Evolutionary conservation across 2,329 filamentous ascomycete species (phyloP).

Genomic region (Dendryphion nanum): DNA sequence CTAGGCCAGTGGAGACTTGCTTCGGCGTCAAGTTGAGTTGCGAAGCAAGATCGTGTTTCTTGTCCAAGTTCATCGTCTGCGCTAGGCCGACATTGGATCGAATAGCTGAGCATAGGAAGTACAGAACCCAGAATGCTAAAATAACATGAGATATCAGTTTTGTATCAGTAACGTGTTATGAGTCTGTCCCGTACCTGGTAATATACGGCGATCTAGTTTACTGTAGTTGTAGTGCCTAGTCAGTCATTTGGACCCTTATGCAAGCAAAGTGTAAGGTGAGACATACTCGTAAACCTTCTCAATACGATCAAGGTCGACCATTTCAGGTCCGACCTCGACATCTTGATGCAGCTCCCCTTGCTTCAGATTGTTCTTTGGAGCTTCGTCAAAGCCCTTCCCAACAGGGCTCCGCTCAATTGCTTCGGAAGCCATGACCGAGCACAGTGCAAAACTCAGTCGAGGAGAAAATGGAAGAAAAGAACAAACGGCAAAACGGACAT

Average conservation of each 20-base stretch:
- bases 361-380: constrained; percentile 12
- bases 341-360: constrained; percentile 28
- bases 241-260: not conserved
- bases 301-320: constrained; percentile 35
- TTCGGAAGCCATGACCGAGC: constrained; percentile 20
- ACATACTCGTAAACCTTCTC: constrained; percentile 38
- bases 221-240: constrained; percentile 27
- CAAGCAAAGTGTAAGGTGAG: constrained; percentile 2
- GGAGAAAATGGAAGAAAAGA: constrained; percentile 1
- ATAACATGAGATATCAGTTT: not conserved
- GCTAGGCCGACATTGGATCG: constrained; percentile 88
- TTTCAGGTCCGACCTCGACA: constrained; percentile 28
- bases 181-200: constrained; percentile 43
- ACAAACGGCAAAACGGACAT: not conserved
- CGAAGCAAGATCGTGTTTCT: constrained; percentile 71
- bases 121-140: constrained; percentile 79
- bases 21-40: constrained; percentile 68
- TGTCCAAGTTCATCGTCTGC: constrained; percentile 82
- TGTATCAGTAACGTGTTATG: not conserved
- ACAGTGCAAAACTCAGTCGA: not conserved
- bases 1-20: constrained; percentile 79
- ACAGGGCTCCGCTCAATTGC: constrained; percentile 10
- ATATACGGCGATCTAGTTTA: constrained; percentile 60
- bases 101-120: constrained; percentile 90
- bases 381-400: constrained; percentile 19